A percentile compares a stretch with the other conserved stretches of the same genome.
Evolutionary conservation across 2,329 filamentous ascomycete species (phyloP).

Genomic region (Aspergillaceae sp.): DNA sequence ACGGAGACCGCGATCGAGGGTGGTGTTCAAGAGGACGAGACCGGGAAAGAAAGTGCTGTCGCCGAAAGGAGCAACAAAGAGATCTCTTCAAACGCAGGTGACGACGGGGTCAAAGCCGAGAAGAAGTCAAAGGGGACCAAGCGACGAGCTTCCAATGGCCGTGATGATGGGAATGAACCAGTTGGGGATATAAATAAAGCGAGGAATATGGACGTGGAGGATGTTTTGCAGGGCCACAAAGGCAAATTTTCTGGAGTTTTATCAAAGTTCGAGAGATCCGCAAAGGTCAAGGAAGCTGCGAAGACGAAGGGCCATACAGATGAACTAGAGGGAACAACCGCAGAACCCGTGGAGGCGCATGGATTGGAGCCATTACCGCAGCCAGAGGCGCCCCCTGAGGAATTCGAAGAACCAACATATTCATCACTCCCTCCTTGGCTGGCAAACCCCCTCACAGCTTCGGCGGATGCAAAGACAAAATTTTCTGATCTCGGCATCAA

Average conservation of each 20-base stretch:
- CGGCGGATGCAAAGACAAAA: conserved; percentile 49
- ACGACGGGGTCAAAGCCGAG: conserved; percentile 11
- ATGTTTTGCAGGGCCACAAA: conserved; percentile 9
- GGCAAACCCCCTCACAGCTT: conserved; percentile 61
- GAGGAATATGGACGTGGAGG: not conserved
- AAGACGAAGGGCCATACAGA: conserved; percentile 10
- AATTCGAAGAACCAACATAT: conserved; percentile 56
- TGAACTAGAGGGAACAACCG: conserved; percentile 4
- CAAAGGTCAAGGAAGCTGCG: conserved; percentile 12
- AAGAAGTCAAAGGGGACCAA: conserved; percentile 30
- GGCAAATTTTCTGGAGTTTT: conserved; percentile 29
- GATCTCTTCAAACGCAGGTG: conserved; percentile 16
- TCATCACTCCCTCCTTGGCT: conserved; percentile 77
- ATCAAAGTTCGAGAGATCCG: conserved; percentile 33
- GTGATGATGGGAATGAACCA: conserved; percentile 8
- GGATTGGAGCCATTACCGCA: conserved; percentile 77
- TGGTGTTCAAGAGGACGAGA: conserved; percentile 24
- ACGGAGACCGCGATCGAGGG: conserved; percentile 14
- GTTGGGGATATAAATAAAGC: conserved; percentile 19
- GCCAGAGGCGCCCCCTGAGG: conserved; percentile 48
- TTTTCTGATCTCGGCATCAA: conserved; percentile 61
- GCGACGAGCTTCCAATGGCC: conserved; percentile 22
- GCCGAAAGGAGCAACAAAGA: conserved; percentile 19
- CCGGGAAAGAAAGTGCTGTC: conserved; percentile 21
- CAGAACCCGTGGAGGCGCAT: conserved; percentile 27